Evolutionary conservation across 1,284 basidiomycete genomes (phyloP).

Genomic region (Sphagnurus paluster): DNA sequence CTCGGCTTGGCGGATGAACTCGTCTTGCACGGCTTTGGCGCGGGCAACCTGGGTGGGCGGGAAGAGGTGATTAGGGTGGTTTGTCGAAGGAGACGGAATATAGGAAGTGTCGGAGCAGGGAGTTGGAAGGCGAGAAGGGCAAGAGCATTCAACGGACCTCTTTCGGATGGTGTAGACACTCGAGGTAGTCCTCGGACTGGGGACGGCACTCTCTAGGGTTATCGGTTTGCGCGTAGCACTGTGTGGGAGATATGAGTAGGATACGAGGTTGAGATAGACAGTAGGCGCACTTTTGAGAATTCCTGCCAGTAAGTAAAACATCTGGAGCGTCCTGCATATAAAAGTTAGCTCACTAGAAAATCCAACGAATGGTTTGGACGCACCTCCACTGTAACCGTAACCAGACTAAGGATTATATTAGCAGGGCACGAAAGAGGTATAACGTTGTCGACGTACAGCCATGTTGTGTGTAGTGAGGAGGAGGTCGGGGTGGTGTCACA

Average conservation of each 20-base stretch:
- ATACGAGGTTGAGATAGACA: background rate
- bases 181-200: constrained; percentile 87
- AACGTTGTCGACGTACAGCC: constrained; percentile 34
- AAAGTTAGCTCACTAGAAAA: background rate
- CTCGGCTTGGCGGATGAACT: constrained; percentile 70
- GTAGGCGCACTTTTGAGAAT: constrained; percentile 67
- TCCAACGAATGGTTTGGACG: constrained; percentile 1
- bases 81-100: background rate
- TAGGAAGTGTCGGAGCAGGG: background rate
- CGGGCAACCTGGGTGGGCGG: constrained; percentile 58
- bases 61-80: background rate
- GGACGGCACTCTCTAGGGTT: constrained; percentile 71
- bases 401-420: constrained; percentile 45
- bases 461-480: background rate
- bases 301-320: constrained; percentile 96
- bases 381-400: constrained; percentile 42
- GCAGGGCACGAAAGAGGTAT: constrained; percentile 34
- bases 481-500: constrained; percentile 13
- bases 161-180: constrained; percentile 90
- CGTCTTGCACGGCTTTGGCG: constrained; percentile 70
- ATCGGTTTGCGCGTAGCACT: constrained; percentile 91
- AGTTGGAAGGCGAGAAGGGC: background rate
- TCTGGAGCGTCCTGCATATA: constrained; percentile 70
- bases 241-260: background rate
- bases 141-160: constrained; percentile 60